Percentiles rank a stretch among this genome's conserved stretches.
Conservation (phyloP, 2,329 filamentous ascomycete genomes). For the Davidsoniella eucalypti region DNA sequence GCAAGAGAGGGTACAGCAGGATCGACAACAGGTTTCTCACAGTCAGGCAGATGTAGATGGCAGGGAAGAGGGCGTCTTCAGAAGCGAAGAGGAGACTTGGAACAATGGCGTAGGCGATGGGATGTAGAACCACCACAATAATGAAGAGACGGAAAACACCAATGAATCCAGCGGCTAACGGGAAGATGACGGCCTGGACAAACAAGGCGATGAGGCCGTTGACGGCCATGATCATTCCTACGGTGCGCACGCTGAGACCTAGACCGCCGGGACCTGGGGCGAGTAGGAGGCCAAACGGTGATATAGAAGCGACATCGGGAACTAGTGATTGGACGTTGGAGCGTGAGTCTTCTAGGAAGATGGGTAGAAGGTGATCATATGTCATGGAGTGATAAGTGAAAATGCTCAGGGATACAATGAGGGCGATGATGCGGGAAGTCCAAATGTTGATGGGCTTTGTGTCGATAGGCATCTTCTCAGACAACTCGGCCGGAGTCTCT, state of each 20-base stretch:
- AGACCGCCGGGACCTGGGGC: slow-evolving; percentile 38
- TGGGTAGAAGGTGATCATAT: slow-evolving; percentile 80
- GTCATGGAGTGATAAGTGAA: slow-evolving; percentile 95
- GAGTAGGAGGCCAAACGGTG: slow-evolving; percentile 11
- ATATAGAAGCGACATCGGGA: slow-evolving; percentile 16
- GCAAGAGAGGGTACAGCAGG: slow-evolving; percentile 46
- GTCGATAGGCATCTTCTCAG: slow-evolving; percentile 20
- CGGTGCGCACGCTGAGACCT: slow-evolving; percentile 43
- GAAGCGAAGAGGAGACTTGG: slow-evolving; percentile 42
- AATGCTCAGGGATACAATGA: slow-evolving; percentile 69
- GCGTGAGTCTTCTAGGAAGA: slow-evolving; percentile 73
- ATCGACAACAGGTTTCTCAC: slow-evolving; percentile 46
- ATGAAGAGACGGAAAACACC: slow-evolving; percentile 46
- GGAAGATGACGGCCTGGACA: slow-evolving; percentile 44
- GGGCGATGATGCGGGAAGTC: slow-evolving; percentile 16
- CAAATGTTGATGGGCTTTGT: slow-evolving; percentile 7
- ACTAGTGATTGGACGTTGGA: slow-evolving; percentile 23
- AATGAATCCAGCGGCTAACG: slow-evolving; percentile 38
- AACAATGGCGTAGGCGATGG: slow-evolving; percentile 42
- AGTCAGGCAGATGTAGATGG: slow-evolving; percentile 40
- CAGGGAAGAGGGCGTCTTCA: slow-evolving; percentile 31
- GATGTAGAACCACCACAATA: slow-evolving; percentile 41
- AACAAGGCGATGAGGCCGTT: slow-evolving; percentile 43
- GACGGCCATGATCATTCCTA: slow-evolving; percentile 44
- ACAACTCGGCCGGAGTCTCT: slow-evolving; percentile 26